Evolutionary conservation across 768 basidiomycete genomes (phyloP).

Genomic region (Termitomyces sp.): DNA sequence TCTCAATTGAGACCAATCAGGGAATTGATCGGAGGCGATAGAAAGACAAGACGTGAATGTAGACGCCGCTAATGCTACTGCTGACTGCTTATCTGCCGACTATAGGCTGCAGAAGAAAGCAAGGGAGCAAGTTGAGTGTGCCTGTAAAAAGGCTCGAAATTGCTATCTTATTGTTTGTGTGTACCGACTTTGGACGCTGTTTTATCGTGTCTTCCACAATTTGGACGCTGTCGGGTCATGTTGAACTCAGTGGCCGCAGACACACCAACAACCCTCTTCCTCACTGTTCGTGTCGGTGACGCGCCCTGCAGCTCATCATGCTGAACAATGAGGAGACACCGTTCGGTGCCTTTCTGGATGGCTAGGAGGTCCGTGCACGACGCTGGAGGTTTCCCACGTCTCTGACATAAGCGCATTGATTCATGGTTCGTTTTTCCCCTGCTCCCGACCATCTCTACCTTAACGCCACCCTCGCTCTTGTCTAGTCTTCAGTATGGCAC

Average conservation of each 20-base stretch:
- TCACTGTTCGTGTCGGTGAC: conserved; percentile 22
- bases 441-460: conserved; percentile 41
- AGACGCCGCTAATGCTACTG: background rate
- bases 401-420: conserved; percentile 48
- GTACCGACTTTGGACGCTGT: conserved; percentile 54
- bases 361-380: conserved; percentile 55
- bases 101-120: background rate
- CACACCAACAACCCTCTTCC: conserved; percentile 43
- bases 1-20: background rate
- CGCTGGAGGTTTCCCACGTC: conserved; percentile 52
- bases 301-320: conserved; percentile 10
- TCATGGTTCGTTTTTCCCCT: conserved; percentile 40
- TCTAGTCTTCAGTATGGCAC: conserved; percentile 38
- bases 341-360: conserved; percentile 14
- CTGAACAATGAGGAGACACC: conserved; percentile 16
- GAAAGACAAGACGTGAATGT: background rate
- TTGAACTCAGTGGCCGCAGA: conserved; percentile 53
- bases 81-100: background rate
- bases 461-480: conserved; percentile 29
- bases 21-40: background rate
- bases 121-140: background rate
- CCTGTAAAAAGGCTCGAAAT: background rate
- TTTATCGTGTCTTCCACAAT: conserved; percentile 73
- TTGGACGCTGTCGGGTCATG: conserved; percentile 67
- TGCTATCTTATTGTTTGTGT: conserved; percentile 39